Evolutionary conservation across 495 filamentous ascomycete species (phyloP), one percentile per base, ranked within the genome.

Genomic region (Penicillium roqueforti): DNA sequence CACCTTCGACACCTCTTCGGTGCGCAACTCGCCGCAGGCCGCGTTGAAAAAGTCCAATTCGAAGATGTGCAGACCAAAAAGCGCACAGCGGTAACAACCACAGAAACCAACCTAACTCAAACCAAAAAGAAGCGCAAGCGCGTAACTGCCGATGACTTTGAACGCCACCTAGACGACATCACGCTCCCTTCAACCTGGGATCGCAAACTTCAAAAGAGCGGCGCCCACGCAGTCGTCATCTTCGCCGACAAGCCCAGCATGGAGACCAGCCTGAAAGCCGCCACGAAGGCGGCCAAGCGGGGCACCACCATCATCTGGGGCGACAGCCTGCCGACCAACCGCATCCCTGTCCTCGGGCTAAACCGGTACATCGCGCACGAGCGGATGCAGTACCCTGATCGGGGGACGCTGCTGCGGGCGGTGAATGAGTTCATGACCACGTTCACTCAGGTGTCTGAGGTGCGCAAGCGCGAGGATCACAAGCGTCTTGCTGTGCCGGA

Each of bases 351-450:
- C 7, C 68, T 92, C 18, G 89, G 89, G 0, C 68, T 79, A 29
- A 46, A 61, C 70, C 76, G 86, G 57, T 87, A 97, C 58, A 63
- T 78, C 13, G 63, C 76, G 13, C 76, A 79, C 58, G 83, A 91
- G 54, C 75, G 73, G 22, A 70, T 90, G 13, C 77, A 79, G 4
- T 95, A 87, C 68, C 91, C 95, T 0, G 63, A 81, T 31, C 77
- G 76, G n/a, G 65, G 68, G 7, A 69, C 72, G 16, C 66, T 96
- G 22, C 84, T 96, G 56, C 66, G 76, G 23, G 77, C 83, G 8
- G 83, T 95, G 47, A 90, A 96, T 57, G 79, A 83, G 9, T 97
- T 87, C 73, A 95, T 97, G 81, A 79, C 78, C 11, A 72, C 79
- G 8, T 97, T 88, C 65, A 76, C 80, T 47, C 70, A 76, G 40